Evolutionary conservation across 2,329 filamentous ascomycete species (phyloP), one percentile per base, ranked within the genome.

Genomic region (Trichoderma pleuroti): DNA sequence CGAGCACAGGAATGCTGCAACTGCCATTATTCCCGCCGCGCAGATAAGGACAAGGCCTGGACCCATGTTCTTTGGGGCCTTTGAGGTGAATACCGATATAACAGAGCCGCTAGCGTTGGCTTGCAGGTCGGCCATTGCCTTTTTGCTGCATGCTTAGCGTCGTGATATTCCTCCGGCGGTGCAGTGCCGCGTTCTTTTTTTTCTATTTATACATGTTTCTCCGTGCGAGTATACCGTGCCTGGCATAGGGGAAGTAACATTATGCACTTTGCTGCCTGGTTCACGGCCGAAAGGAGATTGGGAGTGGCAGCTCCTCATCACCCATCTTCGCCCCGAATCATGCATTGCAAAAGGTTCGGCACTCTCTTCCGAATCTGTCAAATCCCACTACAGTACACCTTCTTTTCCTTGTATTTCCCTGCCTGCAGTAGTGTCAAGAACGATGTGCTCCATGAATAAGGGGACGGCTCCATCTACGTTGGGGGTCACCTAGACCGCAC

Each of bases 91-190:
- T 42, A 57, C 36, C 49, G 52, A 65, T 54, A 66, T 32, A 32
- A 64, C 49, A 66, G 49, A 57, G 24, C 52, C 52, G 49, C 63
- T 66, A 57, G 63, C 63, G 32, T 36, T 66, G 24, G 61, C 34
- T 30, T 26, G 12, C 21, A 56, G 63, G 30, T 39, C 32, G 63
- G 63, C 28, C 30, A 39, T 42, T 18, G 34, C 36, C 63, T 56
- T n/a, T 30, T 26, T 30, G 36, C 24, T 30, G 11, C 52, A 28
- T 26, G n/a, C 14, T 8, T 42, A 59, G 54, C 64, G 36, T 49
- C 54, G 36, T 30, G 32, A 56, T 24, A 42, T 42, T 66, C 63
- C 34, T 36, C 52, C 34, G 52, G 49, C 46, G 2, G 16, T n/a
- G 14, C 26, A 21, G 16, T 30, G 28, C 18, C 46, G 61, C 39